phyloP scores from a whole-genome alignment of 2,329 filamentous ascomycete species.

The Paramyrothecium sp. region DNA sequence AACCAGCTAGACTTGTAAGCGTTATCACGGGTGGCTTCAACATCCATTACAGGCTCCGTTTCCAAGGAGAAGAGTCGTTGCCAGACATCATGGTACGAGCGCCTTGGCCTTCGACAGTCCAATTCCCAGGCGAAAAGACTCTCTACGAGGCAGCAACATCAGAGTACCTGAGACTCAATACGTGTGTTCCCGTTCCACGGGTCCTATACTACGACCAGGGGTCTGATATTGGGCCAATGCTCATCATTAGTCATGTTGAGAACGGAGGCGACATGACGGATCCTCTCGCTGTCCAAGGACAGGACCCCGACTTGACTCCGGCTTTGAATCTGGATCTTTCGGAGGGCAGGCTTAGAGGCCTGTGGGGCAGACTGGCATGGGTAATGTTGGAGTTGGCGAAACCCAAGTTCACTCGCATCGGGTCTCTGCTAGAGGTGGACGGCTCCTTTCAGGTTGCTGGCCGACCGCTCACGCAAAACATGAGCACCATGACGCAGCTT shows the following conservation, averaged over 20 bases:
- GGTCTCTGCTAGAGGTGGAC: conserved; percentile 27
- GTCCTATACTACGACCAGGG: conserved; percentile 17
- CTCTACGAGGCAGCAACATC: conserved; percentile 18
- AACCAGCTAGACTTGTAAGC: conserved; percentile 12
- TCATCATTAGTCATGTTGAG: conserved; percentile 16
- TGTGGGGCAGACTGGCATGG: conserved; percentile 34
- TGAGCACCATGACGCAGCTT: conserved; percentile 35
- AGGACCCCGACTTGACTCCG: conserved; percentile 14
- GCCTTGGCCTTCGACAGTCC: conserved; percentile 15
- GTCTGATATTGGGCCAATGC: conserved; percentile 15
- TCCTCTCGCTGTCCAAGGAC: conserved; percentile 12
- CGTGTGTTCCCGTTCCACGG: conserved; percentile 21
- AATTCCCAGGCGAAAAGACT: conserved; percentile 18
- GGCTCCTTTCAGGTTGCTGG: conserved; percentile 22
- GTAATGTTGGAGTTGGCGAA: conserved; percentile 36
- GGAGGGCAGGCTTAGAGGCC: conserved; percentile 22
- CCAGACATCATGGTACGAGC: conserved; percentile 15
- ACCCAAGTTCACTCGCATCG: conserved; percentile 33
- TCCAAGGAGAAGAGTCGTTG: conserved; percentile 8
- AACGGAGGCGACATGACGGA: conserved; percentile 14
- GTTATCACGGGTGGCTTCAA: conserved; percentile 25
- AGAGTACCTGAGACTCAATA: conserved; percentile 12
- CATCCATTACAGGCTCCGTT: conserved; percentile 17
- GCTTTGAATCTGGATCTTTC: conserved; percentile 22
- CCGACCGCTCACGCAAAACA: conserved; percentile 37